Evolutionary conservation across 2,329 filamentous ascomycete species (phyloP).

Genomic region (Macroventuria anomochaeta): DNA sequence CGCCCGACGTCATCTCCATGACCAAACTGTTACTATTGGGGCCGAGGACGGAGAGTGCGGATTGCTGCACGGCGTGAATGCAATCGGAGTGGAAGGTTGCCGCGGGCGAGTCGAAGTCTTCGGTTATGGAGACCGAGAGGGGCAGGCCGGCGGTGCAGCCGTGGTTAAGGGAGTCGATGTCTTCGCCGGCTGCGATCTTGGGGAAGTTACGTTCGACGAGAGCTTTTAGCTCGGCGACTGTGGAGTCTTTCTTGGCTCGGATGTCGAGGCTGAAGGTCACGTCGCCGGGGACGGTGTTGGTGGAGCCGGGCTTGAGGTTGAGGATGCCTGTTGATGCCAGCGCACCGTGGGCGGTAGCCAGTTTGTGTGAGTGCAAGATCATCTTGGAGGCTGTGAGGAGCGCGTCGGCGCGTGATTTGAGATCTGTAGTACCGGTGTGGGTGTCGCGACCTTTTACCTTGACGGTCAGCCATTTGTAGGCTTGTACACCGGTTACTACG

Average conservation of each 20-base stretch:
- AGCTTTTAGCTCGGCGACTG: slow-evolving; percentile 64
- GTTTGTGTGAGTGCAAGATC: slow-evolving; percentile 69
- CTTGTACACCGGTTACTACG: slow-evolving; percentile 75
- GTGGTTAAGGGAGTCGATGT: slow-evolving; percentile 56
- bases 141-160: slow-evolving; percentile 56
- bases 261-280: slow-evolving; percentile 75
- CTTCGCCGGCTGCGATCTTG: slow-evolving; percentile 63
- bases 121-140: slow-evolving; percentile 63
- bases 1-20: slow-evolving; percentile 66
- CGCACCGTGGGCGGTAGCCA: slow-evolving; percentile 65
- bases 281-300: slow-evolving; percentile 74
- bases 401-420: slow-evolving; percentile 70
- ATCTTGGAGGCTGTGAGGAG: slow-evolving; percentile 71
- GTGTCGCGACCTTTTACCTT: slow-evolving; percentile 70
- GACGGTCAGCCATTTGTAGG: slow-evolving; percentile 76
- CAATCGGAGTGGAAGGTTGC: slow-evolving; percentile 71
- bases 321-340: slow-evolving; percentile 75
- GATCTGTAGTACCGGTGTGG: slow-evolving; percentile 77
- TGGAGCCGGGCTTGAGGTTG: slow-evolving; percentile 69
- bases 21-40: slow-evolving; percentile 58
- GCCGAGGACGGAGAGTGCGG: slow-evolving; percentile 65
- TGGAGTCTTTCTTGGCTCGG: slow-evolving; percentile 63
- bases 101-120: slow-evolving; percentile 65
- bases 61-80: slow-evolving; percentile 67
- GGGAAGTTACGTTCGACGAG: slow-evolving; percentile 65